Percentiles rank a stretch among this genome's conserved stretches.
These are phyloP conservation scores for Adansonia madagascariensis DNA, from an alignment of 441 rosid species.

Conservation along the genomic window DNA sequence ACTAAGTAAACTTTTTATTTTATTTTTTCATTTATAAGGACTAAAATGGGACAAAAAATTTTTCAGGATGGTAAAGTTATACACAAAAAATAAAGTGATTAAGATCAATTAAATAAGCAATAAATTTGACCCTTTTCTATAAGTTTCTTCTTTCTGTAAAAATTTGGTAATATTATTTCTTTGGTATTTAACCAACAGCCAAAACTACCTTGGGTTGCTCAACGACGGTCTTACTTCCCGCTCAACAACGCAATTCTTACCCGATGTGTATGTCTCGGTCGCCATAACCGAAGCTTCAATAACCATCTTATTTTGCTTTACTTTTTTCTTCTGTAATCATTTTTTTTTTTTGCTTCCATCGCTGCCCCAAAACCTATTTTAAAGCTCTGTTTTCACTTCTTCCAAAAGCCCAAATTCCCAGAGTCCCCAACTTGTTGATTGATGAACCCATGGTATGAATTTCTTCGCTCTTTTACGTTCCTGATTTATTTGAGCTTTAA, in stretches of 20 bases:
- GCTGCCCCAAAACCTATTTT: background rate
- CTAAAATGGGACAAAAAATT: too few relatives aligned
- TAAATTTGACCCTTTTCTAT: too few relatives aligned
- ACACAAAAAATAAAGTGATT: too few relatives aligned
- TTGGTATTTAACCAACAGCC: background rate
- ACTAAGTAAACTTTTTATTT: too few relatives aligned
- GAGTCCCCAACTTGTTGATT: conserved; percentile 7
- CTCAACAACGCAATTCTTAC: conserved; percentile 5
- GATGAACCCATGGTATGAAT: background rate
- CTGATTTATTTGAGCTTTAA: background rate
- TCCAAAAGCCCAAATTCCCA: background rate
- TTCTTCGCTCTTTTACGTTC: background rate
- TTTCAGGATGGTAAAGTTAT: too few relatives aligned
- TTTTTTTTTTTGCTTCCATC: background rate
- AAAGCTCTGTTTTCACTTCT: conserved; percentile 5
- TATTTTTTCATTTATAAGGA: too few relatives aligned
- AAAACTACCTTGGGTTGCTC: background rate
- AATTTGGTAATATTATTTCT: background rate
- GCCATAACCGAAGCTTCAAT: background rate
- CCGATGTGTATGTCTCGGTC: background rate
- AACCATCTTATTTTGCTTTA: background rate
- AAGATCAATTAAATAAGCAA: too few relatives aligned
- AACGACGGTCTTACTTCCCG: conserved; percentile 8
- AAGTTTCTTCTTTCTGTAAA: too few relatives aligned
- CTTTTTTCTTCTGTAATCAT: background rate